phyloP scores from a whole-genome alignment of 208 protist genomes.

The Leishmania guyanensis region DNA sequence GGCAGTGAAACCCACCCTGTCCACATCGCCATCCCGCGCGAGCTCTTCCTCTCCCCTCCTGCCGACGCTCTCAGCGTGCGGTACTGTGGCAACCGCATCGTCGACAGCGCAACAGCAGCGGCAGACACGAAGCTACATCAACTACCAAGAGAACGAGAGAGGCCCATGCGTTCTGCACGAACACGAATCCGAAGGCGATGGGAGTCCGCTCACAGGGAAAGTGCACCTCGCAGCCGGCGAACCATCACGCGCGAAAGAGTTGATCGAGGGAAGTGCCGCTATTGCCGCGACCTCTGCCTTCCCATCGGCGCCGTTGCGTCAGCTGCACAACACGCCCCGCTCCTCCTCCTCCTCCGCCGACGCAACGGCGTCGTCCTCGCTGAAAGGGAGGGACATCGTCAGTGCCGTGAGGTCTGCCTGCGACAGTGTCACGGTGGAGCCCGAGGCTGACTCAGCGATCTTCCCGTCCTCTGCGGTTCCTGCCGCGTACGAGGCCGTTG shows the following conservation, averaged over 20 bases:
- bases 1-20: background rate
- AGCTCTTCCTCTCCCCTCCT: slow-evolving; percentile 14
- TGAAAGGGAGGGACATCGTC: slow-evolving; percentile 3
- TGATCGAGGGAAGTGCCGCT: background rate
- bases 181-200: background rate
- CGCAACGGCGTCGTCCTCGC: slow-evolving; percentile 6
- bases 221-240: background rate
- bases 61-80: slow-evolving; percentile 16
- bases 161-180: too few relatives aligned
- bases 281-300: background rate
- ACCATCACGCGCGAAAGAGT: background rate
- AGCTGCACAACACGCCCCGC: background rate
- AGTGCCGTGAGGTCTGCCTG: background rate
- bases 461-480: background rate
- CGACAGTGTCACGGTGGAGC: background rate
- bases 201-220: background rate
- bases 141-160: background rate
- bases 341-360: slow-evolving; percentile 10
- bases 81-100: background rate
- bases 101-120: background rate
- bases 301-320: background rate
- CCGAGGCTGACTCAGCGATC: background rate
- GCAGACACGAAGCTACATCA: background rate
- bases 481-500: background rate
- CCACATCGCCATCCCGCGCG: background rate